Evolutionary conservation across 805 yeast genomes (phyloP), one percentile per base, ranked within the genome.

Genomic region (Hyphopichia homilentoma): DNA sequence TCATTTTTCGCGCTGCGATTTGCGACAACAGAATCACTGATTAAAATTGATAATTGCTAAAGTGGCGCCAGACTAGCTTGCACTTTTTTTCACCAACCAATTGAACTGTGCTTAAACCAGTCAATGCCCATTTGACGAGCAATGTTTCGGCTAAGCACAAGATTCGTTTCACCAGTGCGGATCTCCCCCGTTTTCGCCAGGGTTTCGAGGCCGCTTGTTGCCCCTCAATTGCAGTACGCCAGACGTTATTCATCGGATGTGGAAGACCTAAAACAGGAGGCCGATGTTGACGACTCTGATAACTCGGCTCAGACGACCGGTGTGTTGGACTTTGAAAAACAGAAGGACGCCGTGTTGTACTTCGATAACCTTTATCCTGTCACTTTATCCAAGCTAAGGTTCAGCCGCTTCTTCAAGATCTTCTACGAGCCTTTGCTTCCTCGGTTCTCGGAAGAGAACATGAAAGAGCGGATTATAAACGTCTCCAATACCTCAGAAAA

Each of bases 261-360:
- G 12, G 50, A 51, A 23, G 48, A 45, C 8, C 43, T 66, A 24
- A 65, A 62, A 36, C 36, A 45, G 12, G 67, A 61, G 35, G 42
- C 62, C 4, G 60, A 53, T 21, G 26, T 41, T 4, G 38, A 43
- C 15, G 64, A 60, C 27, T 11, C 42, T 8, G 68, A 61, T 22
- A 42, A 35, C 11, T 55, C 68, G 3, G 61, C 69, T 2, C 44
- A 50, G 6, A 47, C 63, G 15, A 66, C 73, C 1, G 73, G 73
- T 4, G 68, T 65, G 1, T 54, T 66, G 34, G 69, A 66, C 34
- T 43, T 48, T 21, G 49, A 54, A 37, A 42, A 47, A 7, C 45
- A 42, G 16, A 44, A 38, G 9, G 69, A 66, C 27, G 52, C 60
- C 7, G 50, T 65, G 11, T 32, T 65, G 8, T 66, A 63, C 39